A percentile compares a stretch with the other conserved stretches of the same genome.
phyloP scores from a whole-genome alignment of 225 moss, liverwort and hornwort species.

The Lunularia cruciata region DNA sequence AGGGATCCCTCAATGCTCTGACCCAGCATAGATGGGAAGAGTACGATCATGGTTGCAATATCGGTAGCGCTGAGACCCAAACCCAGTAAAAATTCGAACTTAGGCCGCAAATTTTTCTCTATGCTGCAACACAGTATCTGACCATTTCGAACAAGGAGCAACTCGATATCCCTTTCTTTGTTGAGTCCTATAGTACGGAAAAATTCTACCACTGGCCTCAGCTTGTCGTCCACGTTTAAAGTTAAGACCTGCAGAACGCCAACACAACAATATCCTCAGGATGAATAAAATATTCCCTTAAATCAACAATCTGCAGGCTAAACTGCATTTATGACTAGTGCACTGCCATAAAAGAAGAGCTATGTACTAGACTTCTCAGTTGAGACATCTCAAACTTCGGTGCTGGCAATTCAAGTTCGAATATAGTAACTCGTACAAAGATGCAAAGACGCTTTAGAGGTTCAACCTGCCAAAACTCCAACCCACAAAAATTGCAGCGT shows the following conservation, averaged over 20 bases:
- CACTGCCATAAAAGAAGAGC: too few relatives aligned
- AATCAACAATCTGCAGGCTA: too few relatives aligned
- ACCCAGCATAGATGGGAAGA: slow-evolving; percentile 78
- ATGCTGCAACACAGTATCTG: slow-evolving; percentile 85
- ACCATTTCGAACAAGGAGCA: slow-evolving; percentile 63
- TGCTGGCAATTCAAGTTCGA: too few relatives aligned
- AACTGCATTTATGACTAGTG: too few relatives aligned
- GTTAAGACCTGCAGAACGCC: slow-evolving; percentile 67
- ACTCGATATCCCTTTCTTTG: slow-evolving; percentile 72
- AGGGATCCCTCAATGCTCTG: slow-evolving; percentile 77
- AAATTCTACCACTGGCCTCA: slow-evolving; percentile 75
- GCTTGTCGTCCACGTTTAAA: slow-evolving; percentile 71
- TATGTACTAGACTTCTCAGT: too few relatives aligned
- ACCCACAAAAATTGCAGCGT: too few relatives aligned
- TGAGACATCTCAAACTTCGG: too few relatives aligned
- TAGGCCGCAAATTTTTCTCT: slow-evolving; percentile 74
- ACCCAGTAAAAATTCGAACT: slow-evolving; percentile 58
- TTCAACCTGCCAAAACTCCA: neutral
- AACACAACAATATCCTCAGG: too few relatives aligned
- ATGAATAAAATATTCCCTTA: too few relatives aligned
- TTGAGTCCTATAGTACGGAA: slow-evolving; percentile 72
- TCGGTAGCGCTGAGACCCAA: slow-evolving; percentile 54
- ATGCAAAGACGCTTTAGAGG: neutral
- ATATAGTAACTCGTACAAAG: too few relatives aligned
- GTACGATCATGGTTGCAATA: slow-evolving; percentile 78